Percentiles rank a stretch among this genome's conserved stretches.
These are phyloP conservation scores for Gaultheria prostrata DNA, from an alignment of 148 eudicot species.

Conservation along the genomic window DNA sequence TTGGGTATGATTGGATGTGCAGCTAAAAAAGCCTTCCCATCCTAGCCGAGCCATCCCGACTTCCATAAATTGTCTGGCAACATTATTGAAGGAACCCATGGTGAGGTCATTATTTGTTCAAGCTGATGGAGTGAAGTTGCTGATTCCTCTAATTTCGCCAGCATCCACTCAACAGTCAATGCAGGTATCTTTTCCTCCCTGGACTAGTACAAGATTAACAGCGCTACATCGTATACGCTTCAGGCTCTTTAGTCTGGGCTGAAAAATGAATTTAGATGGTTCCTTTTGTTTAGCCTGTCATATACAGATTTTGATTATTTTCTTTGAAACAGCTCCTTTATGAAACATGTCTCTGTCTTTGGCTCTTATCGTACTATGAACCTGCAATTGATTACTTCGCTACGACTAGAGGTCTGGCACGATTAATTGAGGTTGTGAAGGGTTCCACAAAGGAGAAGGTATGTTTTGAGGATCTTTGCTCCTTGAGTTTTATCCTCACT, in stretches of 20 bases:
- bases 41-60: conserved; percentile 72
- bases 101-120: conserved; percentile 89
- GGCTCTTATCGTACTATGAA: conserved; percentile 90
- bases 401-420: conserved; percentile 73
- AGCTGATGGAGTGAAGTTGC: conserved; percentile 93
- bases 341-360: conserved; percentile 91
- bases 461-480: conserved; percentile 7
- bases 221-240: neutral
- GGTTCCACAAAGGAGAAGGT: conserved; percentile 96
- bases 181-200: conserved; percentile 48
- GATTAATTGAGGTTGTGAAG: conserved; percentile 82
- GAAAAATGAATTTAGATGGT: neutral
- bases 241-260: neutral
- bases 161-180: conserved; percentile 92
- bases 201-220: neutral
- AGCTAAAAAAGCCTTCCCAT: conserved; percentile 91
- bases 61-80: conserved; percentile 73
- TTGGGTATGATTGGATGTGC: conserved; percentile 29
- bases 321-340: conserved; percentile 74
- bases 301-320: conserved; percentile 21
- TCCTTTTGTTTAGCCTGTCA: neutral
- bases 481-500: neutral
- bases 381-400: conserved; percentile 93
- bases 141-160: conserved; percentile 80
- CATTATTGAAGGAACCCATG: conserved; percentile 79